Base-by-base conservation (phyloP, 208 protist species). In the Crithidia acanthocephali region DNA sequence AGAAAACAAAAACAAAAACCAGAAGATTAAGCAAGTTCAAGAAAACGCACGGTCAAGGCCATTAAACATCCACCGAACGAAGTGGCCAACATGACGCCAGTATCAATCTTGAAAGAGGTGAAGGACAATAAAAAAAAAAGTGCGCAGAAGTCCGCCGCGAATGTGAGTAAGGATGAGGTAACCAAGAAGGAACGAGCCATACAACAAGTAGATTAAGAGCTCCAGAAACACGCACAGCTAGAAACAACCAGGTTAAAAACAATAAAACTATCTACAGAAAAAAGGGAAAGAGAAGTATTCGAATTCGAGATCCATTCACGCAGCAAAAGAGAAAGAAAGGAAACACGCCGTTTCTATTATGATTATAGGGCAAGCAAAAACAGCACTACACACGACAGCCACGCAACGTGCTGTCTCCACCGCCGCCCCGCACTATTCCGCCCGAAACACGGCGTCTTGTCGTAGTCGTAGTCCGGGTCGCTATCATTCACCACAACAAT, bases 401-500 rank as follows among this genome's bases (percentile, higher is more conserved):
- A 48, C 9, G 9, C 44, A 48, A n/a, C 18, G 16, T n/a, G 6
- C 51, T 35, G 27, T 27, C 2, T 32, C 51, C 2, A 20, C 13
- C 51, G 23, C 28, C 28, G 8, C 27, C 10, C 40, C 33, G 58
- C 45, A 20, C 35, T 32, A 35, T 59, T 56, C 18, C 73, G 74
- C 2, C 81, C 81, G 57, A 86, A 86, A 61, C 81, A 86, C n/a
- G 81, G 77, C 32, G 74, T 77, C 42, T 72, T 66, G 20, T 69
- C 51, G 60, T 74, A 81, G 55, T 76, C 33, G 64, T 78, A 84
- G 56, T 40, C 70, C 2, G 71, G 74, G 40, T 79, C 74, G 22
- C 53, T 75, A 44, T 87, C 82, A 66, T 87, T 51, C 7, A 87
- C 82, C 20, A 84, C 53, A 23, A 87, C 82, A 45, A 87, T 72